Evolutionary conservation across 2,329 filamentous ascomycete genomes (phyloP), one percentile per base, ranked within the genome.

Genomic region (Colletotrichum navitas): DNA sequence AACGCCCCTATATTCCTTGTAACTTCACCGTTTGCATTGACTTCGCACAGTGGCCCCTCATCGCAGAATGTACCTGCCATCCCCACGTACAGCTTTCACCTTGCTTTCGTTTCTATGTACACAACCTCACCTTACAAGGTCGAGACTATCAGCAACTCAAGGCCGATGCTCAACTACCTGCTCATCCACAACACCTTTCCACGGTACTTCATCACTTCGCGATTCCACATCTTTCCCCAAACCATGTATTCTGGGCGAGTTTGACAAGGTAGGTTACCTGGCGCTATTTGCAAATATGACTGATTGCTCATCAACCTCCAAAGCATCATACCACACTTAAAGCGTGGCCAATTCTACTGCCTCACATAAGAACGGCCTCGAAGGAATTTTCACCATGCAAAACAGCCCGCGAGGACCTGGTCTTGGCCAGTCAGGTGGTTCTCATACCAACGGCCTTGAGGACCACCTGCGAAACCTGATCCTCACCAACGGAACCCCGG

Each of bases 381-480:
- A 71, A 55, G 39, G 11, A 45, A 52, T 1, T 21, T 10, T 26
- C 56, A 56, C 16, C 58, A 72, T 72, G 70, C 61, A 71, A 16
- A 51, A 55, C 39, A 72, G 61, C 32, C 26, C 64, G n/a, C 54
- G 41, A n/a, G 51, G 51, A n/a, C 24, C 52, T 18, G 63, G 49
- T 8, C 5, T 36, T 14, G 66, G 36, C n/a, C 64, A 55, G 29
- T 52, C 62, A 14, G 83, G 47, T 83, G 80, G 67, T 80, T 82
- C 75, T 83, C 78, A 14, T 78, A 79, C 59, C 81, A 82, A 70
- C 78, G 82, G 73, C 49, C 80, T 91, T 10, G 90, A 92, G 76
- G 83, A 87, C 61, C 88, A 86, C 64, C 80, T 92, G 49, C 86
- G 89, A 56, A 84, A 82, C 71, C 85, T 93, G 79, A 91, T 91